Percentiles rank a stretch among this genome's conserved stretches.
These are phyloP conservation scores for Myriosclerotinia curreyana DNA, from an alignment of 2,329 filamentous ascomycete genomes.

Conservation along the genomic window DNA sequence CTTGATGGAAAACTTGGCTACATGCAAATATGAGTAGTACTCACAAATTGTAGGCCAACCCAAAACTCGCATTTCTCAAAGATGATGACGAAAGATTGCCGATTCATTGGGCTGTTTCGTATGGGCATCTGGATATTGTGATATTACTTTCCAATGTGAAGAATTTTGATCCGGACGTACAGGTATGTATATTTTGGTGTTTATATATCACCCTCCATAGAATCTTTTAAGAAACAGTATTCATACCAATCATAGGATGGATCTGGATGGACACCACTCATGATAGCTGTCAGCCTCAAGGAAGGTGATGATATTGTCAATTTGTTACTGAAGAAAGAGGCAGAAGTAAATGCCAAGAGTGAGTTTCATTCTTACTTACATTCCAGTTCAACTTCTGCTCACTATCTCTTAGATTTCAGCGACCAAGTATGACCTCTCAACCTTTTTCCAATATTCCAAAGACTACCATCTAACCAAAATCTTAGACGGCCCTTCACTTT, in stretches of 20 bases:
- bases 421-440: conserved; percentile 53
- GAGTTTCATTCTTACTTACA: conserved; percentile 27
- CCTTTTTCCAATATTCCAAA: conserved; percentile 12
- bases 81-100: conserved; percentile 88
- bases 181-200: conserved; percentile 49
- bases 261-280: conserved; percentile 77
- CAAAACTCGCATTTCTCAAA: conserved; percentile 66
- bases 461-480: conserved; percentile 16
- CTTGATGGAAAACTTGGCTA: neutral
- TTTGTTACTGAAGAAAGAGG: conserved; percentile 64
- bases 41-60: conserved; percentile 59
- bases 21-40: conserved; percentile 11
- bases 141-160: conserved; percentile 66
- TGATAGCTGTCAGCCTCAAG: conserved; percentile 75
- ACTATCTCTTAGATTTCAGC: conserved; percentile 51
- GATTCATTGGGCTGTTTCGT: conserved; percentile 90
- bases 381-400: conserved; percentile 15
- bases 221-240: neutral
- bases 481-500: conserved; percentile 83
- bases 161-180: conserved; percentile 78
- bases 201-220: neutral
- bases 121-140: conserved; percentile 74
- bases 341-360: conserved; percentile 73
- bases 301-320: conserved; percentile 68
- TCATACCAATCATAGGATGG: conserved; percentile 53